Evolutionary conservation across 306 rosid species (phyloP), one percentile per base, ranked within the genome.

Genomic region (Inga laurina): DNA sequence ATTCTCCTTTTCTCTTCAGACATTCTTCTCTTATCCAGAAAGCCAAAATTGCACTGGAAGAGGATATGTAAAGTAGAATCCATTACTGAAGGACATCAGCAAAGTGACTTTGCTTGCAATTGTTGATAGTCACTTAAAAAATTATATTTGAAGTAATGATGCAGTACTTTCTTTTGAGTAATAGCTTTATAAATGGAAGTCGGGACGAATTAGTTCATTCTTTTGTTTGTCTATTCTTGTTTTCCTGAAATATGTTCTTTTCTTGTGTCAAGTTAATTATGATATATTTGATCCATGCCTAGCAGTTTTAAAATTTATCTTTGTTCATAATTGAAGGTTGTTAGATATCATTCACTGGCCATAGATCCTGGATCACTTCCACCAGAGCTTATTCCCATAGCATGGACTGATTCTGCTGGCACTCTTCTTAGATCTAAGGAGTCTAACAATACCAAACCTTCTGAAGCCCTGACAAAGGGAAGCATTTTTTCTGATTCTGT

Each of bases 261-360:
- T 72, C 52, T 34, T 82, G 66, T 82, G 77, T 45, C 72, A 71
- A 68, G 65, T 78, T 78, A 65, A 51, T 19, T 72, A 76, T 15
- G 59, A 82, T 41, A 21, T 66, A 76, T 79, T 51, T 75, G 46
- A 86, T 77, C 70, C 45, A 78, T 27, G 39, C 14, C 62, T 62
- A 14, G 37, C 32, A 46, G 27, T 75, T 81, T 19, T 69, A 83
- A 83, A 64, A 44, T 67, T 75, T 52, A 32, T 72, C 76, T 48
- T 82, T 81, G 72, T 82, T 79, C 82, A 85, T 82, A 76, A 86
- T 88, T 86, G 37, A 92, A 96, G 99, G 99, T 94, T 72, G 99
- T 97, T 79, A 89, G 99, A 86, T 96, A 96, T 87, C 99, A 96
- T 88, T 96, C 99, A n/a, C 91, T 96, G 85, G 92, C 94, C 72